Conservation (phyloP, 139 green algal species). For the Closterium sp. region DNA sequence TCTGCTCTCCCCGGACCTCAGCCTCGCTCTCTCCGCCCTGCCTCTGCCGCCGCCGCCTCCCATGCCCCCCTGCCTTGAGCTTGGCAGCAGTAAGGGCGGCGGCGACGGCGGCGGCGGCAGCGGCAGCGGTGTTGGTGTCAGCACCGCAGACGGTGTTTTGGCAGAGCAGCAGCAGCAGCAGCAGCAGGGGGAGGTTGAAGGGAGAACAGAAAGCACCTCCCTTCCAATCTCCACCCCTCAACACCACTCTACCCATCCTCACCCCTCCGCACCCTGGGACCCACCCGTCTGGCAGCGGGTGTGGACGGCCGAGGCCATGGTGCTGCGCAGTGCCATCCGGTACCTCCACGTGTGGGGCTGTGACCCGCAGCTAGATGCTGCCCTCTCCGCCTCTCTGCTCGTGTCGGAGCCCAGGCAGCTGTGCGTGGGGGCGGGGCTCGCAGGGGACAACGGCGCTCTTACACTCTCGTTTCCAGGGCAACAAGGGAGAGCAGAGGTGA, state of each 20-base stretch:
- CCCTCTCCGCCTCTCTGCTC: not conserved
- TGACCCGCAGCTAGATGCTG: constrained; percentile 11
- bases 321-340: constrained; percentile 31
- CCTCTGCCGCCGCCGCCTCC: not conserved
- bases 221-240: not conserved
- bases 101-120: not conserved
- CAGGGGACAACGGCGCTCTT: constrained; percentile 36
- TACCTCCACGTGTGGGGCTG: constrained; percentile 45
- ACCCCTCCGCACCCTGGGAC: not conserved
- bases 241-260: not conserved
- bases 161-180: not conserved
- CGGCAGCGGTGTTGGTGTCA: not conserved
- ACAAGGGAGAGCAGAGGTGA: not conserved
- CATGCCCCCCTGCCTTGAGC: not conserved
- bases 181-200: not conserved
- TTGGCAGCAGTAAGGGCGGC: not conserved
- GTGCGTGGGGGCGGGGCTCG: constrained; percentile 6
- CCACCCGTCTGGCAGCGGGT: not conserved
- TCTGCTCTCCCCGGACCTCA: not conserved
- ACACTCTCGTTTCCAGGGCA: constrained; percentile 19
- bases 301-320: not conserved
- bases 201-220: too few relatives aligned
- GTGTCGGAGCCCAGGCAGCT: not conserved
- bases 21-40: not conserved
- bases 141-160: not conserved